A percentile compares a stretch with the other conserved stretches of the same genome.
These are phyloP conservation scores for Ustilago trichophora DNA, from an alignment of 1,284 basidiomycete genomes.

Conservation along the genomic window DNA sequence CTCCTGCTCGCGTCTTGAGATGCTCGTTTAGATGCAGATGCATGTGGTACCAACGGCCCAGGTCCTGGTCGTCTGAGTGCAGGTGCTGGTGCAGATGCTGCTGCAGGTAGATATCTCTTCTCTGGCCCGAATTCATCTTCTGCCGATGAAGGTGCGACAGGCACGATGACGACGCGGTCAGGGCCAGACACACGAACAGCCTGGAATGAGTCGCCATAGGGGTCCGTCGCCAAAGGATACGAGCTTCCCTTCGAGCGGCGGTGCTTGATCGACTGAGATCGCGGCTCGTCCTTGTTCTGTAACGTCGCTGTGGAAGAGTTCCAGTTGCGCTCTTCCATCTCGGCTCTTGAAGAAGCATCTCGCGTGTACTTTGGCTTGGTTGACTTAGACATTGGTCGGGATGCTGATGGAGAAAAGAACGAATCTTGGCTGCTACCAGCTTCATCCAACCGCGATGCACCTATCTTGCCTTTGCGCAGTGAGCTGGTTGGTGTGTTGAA, in stretches of 20 bases:
- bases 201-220: slow-evolving; percentile 15
- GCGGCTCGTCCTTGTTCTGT: slow-evolving; percentile 10
- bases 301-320: slow-evolving; percentile 19
- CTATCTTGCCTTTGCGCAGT: slow-evolving; percentile 15
- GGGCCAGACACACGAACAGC: slow-evolving; percentile 20
- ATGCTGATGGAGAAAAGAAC: slow-evolving; percentile 3
- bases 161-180: slow-evolving; percentile 27
- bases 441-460: not conserved
- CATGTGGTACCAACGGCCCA: not conserved
- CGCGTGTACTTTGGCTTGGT: slow-evolving; percentile 12
- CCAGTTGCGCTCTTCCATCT: slow-evolving; percentile 22
- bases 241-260: slow-evolving; percentile 6
- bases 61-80: slow-evolving; percentile 6
- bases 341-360: slow-evolving; percentile 1
- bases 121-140: not conserved
- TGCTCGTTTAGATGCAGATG: not conserved
- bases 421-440: slow-evolving; percentile 19
- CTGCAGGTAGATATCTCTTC: no score
- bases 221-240: slow-evolving; percentile 4
- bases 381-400: not conserved
- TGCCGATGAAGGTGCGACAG: not conserved
- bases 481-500: slow-evolving; percentile 29
- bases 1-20: slow-evolving; percentile 2
- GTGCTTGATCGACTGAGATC: slow-evolving; percentile 1
- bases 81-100: not conserved